Conservation (phyloP, 768 basidiomycete species). For the Cubamyces lactineus region DNA sequence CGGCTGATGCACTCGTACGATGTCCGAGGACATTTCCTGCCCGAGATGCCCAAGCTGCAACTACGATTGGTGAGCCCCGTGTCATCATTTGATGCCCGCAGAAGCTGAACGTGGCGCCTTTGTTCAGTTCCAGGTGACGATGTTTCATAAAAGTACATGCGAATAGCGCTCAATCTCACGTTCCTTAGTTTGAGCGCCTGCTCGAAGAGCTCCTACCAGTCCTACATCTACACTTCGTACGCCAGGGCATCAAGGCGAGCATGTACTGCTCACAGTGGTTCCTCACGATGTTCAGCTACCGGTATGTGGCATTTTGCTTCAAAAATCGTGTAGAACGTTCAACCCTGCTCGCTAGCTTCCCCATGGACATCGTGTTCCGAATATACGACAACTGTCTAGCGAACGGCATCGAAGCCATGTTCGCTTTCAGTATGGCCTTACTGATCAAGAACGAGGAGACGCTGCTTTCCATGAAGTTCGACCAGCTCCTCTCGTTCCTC, state of each 20-base stretch:
- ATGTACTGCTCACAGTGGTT: conserved; percentile 99
- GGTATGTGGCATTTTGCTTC: conserved; percentile 48
- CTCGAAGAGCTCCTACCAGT: conserved; percentile 93
- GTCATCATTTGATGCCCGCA: no score
- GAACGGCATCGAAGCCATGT: conserved; percentile 96
- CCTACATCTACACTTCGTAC: conserved; percentile 88
- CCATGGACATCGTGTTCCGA: conserved; percentile 90
- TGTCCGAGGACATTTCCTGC: conserved; percentile 94
- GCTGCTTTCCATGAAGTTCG: conserved; percentile 83
- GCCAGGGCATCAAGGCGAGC: conserved; percentile 94
- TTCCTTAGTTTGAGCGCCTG: conserved; percentile 83
- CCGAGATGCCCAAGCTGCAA: conserved; percentile 98
- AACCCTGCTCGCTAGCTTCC: conserved; percentile 62
- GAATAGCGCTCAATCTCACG: no score
- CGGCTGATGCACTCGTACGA: conserved; percentile 97
- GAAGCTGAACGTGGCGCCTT: neutral
- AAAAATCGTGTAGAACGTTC: no score
- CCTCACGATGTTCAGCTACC: conserved; percentile 94
- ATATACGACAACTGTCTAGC: conserved; percentile 97
- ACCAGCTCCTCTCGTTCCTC: conserved; percentile 84
- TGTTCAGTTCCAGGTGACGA: conserved; percentile 60
- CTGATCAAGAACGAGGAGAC: conserved; percentile 86
- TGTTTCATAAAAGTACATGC: neutral
- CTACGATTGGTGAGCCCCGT: conserved; percentile 66
- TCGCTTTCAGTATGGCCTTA: conserved; percentile 89